Base-by-base conservation (phyloP, 2,329 filamentous ascomycete species). In the Tolypocladium inflatum region DNA sequence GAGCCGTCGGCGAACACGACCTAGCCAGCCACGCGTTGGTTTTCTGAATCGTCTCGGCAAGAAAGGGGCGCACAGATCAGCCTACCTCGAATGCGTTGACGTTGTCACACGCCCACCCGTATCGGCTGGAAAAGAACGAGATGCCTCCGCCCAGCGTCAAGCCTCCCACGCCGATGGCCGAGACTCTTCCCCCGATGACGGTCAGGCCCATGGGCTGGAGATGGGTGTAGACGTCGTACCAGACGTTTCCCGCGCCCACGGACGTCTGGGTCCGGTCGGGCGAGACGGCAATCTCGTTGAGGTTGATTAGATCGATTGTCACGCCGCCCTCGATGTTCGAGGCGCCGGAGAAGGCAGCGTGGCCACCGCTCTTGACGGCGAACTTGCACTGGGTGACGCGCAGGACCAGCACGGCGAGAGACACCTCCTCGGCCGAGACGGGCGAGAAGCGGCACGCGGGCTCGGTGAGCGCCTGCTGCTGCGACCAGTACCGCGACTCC, bases 1-100 rank as follows among this genome's bases (percentile, higher is more conserved):
- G 69, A 61, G 1, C 81, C 80, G 35, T 68, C 67, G 0, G 74
- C 76, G 10, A 76, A 75, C 2, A 83, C 72, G 5, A 79, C 72
- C 60, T 71, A 58, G 17, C 8, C 26, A 50, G 15, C 45, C 15
- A 15, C n/a, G 23, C 13, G 43, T 48, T 23, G 17, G 43, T 48
- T 17, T 10, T 23, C 15, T 30, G 15, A 30, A 19, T 19, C 17
- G 39, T n/a, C 2, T 4, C 6, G 7, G 19, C 23, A 19, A 30
- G 7, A 26, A 48, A 30, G 4, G 26, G 45, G 17, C 11, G 26
- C 10, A 11, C 5, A 19, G 6, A 4, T 33, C 45, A 2, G 11
- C 45, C 55, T 21, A 65, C 56, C 53, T 64, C 60, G 56, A 57
- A 64, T 26, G 56, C 48, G 37, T 57, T 41, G 42, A 69, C 58